Base-by-base conservation (phyloP, 768 basidiomycete species). In the Rubroboletus pulcherrimus region DNA sequence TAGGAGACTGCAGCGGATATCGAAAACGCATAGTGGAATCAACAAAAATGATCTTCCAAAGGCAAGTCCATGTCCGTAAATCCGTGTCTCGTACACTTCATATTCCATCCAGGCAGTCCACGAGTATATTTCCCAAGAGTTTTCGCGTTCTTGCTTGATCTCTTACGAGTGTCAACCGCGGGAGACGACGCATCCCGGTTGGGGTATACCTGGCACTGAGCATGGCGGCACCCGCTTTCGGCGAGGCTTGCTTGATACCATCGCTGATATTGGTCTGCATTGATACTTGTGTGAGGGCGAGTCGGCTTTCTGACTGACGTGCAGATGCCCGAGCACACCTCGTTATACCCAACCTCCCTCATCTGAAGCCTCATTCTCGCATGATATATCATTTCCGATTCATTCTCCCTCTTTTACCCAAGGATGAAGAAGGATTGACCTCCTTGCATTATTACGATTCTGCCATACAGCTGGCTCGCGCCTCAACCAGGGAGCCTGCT, bases 361-460 rank as follows among this genome's bases (percentile, higher is more conserved):
- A 73, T 17, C 69, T 87, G 63, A 85, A 86, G 60, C 88, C 89
- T 3, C 85, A 89, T 67, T 78, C 78, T 5, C 84, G 89, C 59
- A 86, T 91, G 86, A 75, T 87, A 46, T 84, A 89, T 68, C 89
- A 91, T 67, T 88, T 91, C 65, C 84, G 89, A 41, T 89, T 87
- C 71, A 79, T 92, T 35, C 71, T 81, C 4, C 88, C 88, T 0
- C 76, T 92, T 2, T 54, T 83, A 76, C 53, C 76, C 70, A 72
- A 68, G 54, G 83, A 87, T 56, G 82, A 83, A 30, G 79, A 84
- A 43, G 84, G 84, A n/a, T 69, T 88, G 45, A 81, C 88, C 14
- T 76, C 82, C 0, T 68, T 91, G 53, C 86, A 90, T 68, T 86
- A 86, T 62, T 91, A 88, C 63, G 89, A 91, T 63, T 83, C 87